Evolutionary conservation across 2,329 filamentous ascomycete genomes (phyloP).

Genomic region (Byssochlamys sp.): DNA sequence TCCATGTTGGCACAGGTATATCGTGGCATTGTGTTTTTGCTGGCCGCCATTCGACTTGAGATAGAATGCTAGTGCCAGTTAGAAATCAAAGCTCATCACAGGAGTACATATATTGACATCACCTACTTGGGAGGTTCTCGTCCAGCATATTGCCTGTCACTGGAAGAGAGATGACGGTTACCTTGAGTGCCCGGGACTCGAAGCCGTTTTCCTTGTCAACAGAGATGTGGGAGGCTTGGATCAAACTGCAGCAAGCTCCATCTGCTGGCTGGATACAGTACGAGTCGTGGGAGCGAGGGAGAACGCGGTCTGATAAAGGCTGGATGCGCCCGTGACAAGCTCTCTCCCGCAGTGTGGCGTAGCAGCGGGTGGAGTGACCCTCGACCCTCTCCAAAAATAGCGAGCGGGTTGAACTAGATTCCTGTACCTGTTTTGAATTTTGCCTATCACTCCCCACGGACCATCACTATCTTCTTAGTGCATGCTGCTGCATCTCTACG

Average conservation of each 20-base stretch:
- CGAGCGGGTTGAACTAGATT: not conserved
- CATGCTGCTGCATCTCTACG: not conserved
- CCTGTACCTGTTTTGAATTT: too few relatives aligned
- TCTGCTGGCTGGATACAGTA: not conserved
- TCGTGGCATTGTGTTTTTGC: conserved; percentile 29
- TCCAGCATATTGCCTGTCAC: conserved; percentile 60
- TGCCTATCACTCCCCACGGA: too few relatives aligned
- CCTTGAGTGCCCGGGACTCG: not conserved
- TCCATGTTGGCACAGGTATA: conserved; percentile 57
- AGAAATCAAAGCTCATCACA: conserved; percentile 2
- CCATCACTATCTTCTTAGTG: not conserved
- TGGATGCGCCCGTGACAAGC: not conserved
- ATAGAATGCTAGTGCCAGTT: conserved; percentile 44
- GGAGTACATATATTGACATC: conserved; percentile 3
- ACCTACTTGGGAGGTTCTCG: conserved; percentile 72
- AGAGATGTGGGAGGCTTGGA: not conserved
- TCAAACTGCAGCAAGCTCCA: not conserved
- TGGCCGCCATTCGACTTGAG: conserved; percentile 43
- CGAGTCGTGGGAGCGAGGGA: not conserved
- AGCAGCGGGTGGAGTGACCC: not conserved
- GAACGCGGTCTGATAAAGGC: not conserved
- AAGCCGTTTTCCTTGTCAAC: not conserved
- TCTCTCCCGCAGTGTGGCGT: not conserved
- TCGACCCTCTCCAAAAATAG: not conserved
- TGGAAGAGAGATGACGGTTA: not conserved